These are phyloP conservation scores for Porcisia deanei DNA, from an alignment of 208 protist genomes.

Conservation along the genomic window DNA sequence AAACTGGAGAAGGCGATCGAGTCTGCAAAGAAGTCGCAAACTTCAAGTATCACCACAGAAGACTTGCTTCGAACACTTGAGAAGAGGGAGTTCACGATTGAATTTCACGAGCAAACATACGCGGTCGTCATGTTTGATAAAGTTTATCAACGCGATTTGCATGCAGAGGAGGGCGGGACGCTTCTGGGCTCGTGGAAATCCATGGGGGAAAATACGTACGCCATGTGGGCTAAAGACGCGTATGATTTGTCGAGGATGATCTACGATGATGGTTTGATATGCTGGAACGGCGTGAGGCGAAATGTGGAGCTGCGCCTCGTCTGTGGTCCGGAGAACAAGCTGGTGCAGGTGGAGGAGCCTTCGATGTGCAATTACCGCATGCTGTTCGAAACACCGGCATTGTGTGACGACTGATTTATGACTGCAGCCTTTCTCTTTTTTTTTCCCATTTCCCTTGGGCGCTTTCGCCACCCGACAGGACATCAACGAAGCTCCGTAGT, in stretches of 20 bases:
- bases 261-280: conserved; percentile 47
- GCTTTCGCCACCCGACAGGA: no score
- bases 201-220: conserved; percentile 74
- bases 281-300: conserved; percentile 57
- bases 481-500: no score
- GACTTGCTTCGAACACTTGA: conserved; percentile 57
- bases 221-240: conserved; percentile 55
- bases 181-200: conserved; percentile 56
- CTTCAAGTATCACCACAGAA: conserved; percentile 38
- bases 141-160: conserved; percentile 42
- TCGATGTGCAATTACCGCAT: conserved; percentile 77
- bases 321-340: conserved; percentile 62
- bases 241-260: conserved; percentile 64
- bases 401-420: conserved; percentile 49
- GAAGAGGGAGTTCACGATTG: conserved; percentile 50
- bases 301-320: conserved; percentile 59
- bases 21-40: conserved; percentile 14
- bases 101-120: conserved; percentile 57
- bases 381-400: conserved; percentile 73
- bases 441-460: neutral
- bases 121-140: conserved; percentile 56
- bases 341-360: conserved; percentile 60
- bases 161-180: conserved; percentile 9
- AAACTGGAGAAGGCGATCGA: conserved; percentile 29
- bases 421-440: neutral